phyloP scores from a whole-genome alignment of 768 basidiomycete species.

The Floccularia luteovirens region DNA sequence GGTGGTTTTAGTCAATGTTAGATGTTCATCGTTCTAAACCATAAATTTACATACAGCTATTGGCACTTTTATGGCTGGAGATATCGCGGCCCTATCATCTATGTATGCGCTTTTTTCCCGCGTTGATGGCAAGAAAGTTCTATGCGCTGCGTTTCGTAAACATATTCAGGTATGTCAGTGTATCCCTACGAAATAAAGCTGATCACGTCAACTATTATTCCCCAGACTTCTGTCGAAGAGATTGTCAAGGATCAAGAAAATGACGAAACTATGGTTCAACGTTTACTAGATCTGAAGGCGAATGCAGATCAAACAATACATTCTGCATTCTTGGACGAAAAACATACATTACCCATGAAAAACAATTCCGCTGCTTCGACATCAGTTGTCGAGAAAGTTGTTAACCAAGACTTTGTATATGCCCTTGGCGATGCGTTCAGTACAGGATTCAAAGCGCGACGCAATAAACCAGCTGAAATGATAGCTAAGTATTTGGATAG shows the following conservation, averaged over 20 bases:
- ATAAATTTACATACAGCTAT: constrained; percentile 34
- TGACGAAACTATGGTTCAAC: constrained; percentile 76
- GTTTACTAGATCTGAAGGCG: constrained; percentile 61
- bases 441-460: constrained; percentile 64
- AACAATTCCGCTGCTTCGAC: constrained; percentile 19
- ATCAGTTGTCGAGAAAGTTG: constrained; percentile 20
- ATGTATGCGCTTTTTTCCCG: constrained; percentile 61
- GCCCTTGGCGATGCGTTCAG: constrained; percentile 68
- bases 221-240: constrained; percentile 45
- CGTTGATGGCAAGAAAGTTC: constrained; percentile 42
- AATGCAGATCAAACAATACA: constrained; percentile 43
- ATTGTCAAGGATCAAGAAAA: constrained; percentile 56
- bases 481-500: constrained; percentile 87
- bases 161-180: constrained; percentile 43
- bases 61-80: constrained; percentile 41
- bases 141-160: constrained; percentile 55
- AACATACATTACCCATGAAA: constrained; percentile 9
- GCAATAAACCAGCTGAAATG: constrained; percentile 86
- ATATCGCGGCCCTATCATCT: constrained; percentile 30
- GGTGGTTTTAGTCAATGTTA: too few species aligned
- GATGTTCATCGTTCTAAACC: background rate
- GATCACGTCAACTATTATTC: background rate
- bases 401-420: constrained; percentile 54
- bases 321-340: constrained; percentile 43
- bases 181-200: background rate